Percentiles rank a stretch among this genome's conserved stretches.
Conservation (phyloP, 306 rosid species). For the Heteromeles arbutifolia region DNA sequence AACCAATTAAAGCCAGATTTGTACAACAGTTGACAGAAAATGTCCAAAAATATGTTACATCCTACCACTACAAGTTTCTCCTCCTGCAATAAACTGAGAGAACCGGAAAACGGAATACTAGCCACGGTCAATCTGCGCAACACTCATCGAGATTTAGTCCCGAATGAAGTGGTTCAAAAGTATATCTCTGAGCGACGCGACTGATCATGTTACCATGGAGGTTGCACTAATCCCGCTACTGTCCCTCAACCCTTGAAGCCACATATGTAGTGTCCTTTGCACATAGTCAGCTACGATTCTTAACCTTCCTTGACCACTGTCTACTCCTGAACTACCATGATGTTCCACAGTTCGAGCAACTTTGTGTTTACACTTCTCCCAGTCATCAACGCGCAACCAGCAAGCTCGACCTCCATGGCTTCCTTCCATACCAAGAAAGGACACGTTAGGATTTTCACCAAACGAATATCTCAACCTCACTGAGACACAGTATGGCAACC, state of each 20-base stretch:
- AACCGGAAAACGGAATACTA: conserved; percentile 6
- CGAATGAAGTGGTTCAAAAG: neutral
- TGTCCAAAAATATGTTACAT: conserved; percentile 28
- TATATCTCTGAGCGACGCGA: conserved; percentile 16
- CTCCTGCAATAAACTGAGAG: conserved; percentile 19
- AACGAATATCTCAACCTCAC: conserved; percentile 83
- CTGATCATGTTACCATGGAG: conserved; percentile 50
- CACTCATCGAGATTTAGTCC: conserved; percentile 1
- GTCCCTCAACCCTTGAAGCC: conserved; percentile 89
- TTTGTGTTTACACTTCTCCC: conserved; percentile 85
- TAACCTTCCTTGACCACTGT: conserved; percentile 86
- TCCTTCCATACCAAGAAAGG: conserved; percentile 89
- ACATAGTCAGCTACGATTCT: conserved; percentile 79
- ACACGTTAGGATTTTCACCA: conserved; percentile 66
- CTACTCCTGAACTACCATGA: conserved; percentile 53
- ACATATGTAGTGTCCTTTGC: conserved; percentile 66
- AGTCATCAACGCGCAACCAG: conserved; percentile 79
- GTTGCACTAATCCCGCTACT: conserved; percentile 55
- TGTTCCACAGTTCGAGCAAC: conserved; percentile 69
- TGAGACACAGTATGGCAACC: conserved; percentile 97
- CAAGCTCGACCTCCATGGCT: conserved; percentile 99
- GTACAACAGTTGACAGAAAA: conserved; percentile 42
- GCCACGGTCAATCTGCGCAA: conserved; percentile 8
- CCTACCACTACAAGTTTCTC: conserved; percentile 15
- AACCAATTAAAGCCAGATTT: conserved; percentile 33